Base-by-base conservation (phyloP, 257 asterid species). In the Solanum tarapatanum region DNA sequence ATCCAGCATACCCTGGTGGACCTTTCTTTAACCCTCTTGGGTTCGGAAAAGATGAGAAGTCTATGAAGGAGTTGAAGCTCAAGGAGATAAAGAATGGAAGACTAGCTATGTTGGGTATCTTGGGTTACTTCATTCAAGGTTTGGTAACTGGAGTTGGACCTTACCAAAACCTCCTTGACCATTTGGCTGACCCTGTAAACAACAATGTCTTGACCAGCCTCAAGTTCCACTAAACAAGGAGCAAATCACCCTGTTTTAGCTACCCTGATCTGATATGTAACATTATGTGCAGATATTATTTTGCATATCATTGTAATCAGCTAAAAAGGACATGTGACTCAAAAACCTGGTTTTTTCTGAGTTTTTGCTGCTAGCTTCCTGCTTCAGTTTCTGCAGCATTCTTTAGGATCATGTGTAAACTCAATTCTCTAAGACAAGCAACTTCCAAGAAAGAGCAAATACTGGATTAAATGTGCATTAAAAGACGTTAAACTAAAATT, bases 31-130 rank as follows among this genome's bases (percentile, higher is more conserved):
- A 85, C 87, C 87, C 87, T 35, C 76, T 70, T 4, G 83, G 87
- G 8, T 85, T 85, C 7, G 83, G 83, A 14, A 70, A 85, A 70
- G 87, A 70, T 85, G 83, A 69, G 48, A 85, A 85, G 35, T 85
- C 87, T 68, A 10, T 70, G 26, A 85, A 85, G 69, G 51, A 11
- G 7, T 85, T 85, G 95, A 96, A 94, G 98, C 62, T 95, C 90
- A 96, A 95, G 92, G 99, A 97, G 84, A 90, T 97, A 60, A 97
- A 97, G 96, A 97, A 97, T 80, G 99, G 99, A 41, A 90, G 99
- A 73, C 72, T 95, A 93, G 99, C 98, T 32, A 96, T 96, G 99
- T 70, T 95, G 94, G 99, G 98, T 0, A 43, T 96, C 35, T 87
- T 95, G 95, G 99, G 99, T 26, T 95, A 92, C 97, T 96, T 95